phyloP scores from a whole-genome alignment of 805 yeast species.

The Saccharomycopsis oosterbeekiorum region DNA sequence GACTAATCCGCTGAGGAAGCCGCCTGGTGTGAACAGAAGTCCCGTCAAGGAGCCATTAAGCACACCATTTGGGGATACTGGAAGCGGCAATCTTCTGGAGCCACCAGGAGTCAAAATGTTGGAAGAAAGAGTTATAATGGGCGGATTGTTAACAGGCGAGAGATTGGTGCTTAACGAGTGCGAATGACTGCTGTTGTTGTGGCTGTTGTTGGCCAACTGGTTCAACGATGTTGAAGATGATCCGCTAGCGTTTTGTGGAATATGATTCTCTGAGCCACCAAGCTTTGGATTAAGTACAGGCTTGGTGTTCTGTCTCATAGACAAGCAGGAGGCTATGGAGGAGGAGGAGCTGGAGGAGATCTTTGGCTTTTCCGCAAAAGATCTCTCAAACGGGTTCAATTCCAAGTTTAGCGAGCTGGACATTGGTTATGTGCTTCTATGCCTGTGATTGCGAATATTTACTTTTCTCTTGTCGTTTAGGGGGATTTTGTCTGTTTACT shows the following conservation, averaged over 20 bases:
- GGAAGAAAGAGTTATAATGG: slow-evolving; percentile 34
- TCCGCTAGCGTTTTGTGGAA: not conserved
- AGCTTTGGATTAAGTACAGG: not conserved
- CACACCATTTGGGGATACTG: slow-evolving; percentile 14
- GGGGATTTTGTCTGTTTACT: not conserved
- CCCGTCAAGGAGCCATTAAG: not conserved
- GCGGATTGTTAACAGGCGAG: slow-evolving; percentile 14
- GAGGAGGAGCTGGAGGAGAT: slow-evolving; percentile 13
- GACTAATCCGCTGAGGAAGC: not conserved
- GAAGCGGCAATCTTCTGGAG: slow-evolving; percentile 45
- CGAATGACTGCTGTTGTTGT: not conserved
- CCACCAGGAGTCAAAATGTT: slow-evolving; percentile 47
- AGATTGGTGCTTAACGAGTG: not conserved
- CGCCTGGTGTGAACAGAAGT: not conserved
- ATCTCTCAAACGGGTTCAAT: slow-evolving; percentile 31
- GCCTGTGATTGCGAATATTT: too few relatives aligned
- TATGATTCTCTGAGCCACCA: not conserved
- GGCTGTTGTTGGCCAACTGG: not conserved
- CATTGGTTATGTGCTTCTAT: not conserved
- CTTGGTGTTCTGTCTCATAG: slow-evolving; percentile 9
- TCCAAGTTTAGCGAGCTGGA: slow-evolving; percentile 58
- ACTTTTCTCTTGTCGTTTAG: not conserved
- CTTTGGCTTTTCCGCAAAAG: slow-evolving; percentile 13
- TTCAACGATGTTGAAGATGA: not conserved
- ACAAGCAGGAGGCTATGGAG: slow-evolving; percentile 5